Percentiles rank a stretch among this genome's conserved stretches.
These are phyloP conservation scores for Flaveria sonorensis DNA, from an alignment of 129 eudicot species.

Conservation along the genomic window DNA sequence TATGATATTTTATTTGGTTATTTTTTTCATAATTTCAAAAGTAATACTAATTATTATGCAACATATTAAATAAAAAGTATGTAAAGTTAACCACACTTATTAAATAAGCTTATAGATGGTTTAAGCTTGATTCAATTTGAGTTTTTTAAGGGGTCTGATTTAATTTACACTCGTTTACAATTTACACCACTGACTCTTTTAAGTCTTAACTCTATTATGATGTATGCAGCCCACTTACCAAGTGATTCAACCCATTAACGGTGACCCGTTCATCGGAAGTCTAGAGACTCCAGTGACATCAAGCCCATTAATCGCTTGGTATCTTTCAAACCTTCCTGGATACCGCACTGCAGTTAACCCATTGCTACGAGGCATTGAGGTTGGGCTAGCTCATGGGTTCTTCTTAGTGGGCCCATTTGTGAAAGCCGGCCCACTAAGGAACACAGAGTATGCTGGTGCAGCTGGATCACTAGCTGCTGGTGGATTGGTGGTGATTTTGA, in stretches of 20 bases:
- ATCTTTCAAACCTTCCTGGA: slow-evolving; percentile 95
- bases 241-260: slow-evolving; percentile 95
- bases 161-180: no score
- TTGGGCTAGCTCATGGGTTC: slow-evolving; percentile 92
- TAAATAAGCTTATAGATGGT: neutral
- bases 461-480: slow-evolving; percentile 95
- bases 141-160: neutral
- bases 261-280: slow-evolving; percentile 98
- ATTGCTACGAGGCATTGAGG: slow-evolving; percentile 84
- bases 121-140: neutral
- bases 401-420: slow-evolving; percentile 96
- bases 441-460: slow-evolving; percentile 79
- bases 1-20: neutral
- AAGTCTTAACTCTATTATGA: neutral
- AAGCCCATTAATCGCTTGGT: slow-evolving; percentile 96
- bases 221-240: slow-evolving; percentile 80
- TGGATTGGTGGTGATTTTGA: slow-evolving; percentile 80
- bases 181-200: neutral
- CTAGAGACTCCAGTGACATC: slow-evolving; percentile 98
- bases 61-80: no score
- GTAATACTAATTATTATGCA: neutral
- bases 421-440: slow-evolving; percentile 84
- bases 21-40: neutral
- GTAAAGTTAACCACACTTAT: no score
- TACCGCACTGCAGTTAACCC: slow-evolving; percentile 97